phyloP scores from a whole-genome alignment of 2,329 filamentous ascomycete species.

The Paracoccidioides lutzii region DNA sequence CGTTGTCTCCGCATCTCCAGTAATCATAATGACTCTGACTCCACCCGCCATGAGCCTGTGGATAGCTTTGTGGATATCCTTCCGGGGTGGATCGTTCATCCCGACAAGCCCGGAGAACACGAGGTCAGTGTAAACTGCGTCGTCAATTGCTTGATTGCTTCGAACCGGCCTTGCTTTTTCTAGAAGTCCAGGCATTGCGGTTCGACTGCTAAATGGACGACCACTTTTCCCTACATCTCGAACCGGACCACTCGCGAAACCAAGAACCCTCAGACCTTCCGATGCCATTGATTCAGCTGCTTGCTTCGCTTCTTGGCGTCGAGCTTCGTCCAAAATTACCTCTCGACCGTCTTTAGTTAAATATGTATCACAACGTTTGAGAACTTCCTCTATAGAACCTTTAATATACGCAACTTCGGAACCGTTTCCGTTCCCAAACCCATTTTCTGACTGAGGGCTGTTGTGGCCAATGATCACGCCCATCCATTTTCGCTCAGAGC shows the following conservation, averaged over 20 bases:
- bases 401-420: constrained; percentile 89
- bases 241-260: constrained; percentile 76
- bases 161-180: constrained; percentile 13
- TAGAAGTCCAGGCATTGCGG: constrained; percentile 30
- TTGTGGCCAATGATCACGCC: constrained; percentile 65
- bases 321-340: constrained; percentile 64
- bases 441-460: constrained; percentile 36
- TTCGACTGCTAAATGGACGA: constrained; percentile 41
- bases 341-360: constrained; percentile 76
- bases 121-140: constrained; percentile 69
- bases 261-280: constrained; percentile 79
- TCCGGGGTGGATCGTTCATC: constrained; percentile 92
- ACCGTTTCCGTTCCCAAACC: constrained; percentile 32
- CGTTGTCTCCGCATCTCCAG: constrained; percentile 88
- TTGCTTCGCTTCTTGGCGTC: constrained; percentile 59
- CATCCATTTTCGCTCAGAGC: constrained; percentile 98
- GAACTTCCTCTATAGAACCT: constrained; percentile 75
- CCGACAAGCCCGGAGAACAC: constrained; percentile 87
- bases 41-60: constrained; percentile 82
- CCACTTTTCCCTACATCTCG: constrained; percentile 32
- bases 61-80: constrained; percentile 81
- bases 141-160: constrained; percentile 35
- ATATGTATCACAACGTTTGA: constrained; percentile 82
- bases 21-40: constrained; percentile 98
- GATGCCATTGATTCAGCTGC: constrained; percentile 79